Base-by-base conservation (phyloP, 208 protist genomes). In the Trypanosoma brucei region DNA sequence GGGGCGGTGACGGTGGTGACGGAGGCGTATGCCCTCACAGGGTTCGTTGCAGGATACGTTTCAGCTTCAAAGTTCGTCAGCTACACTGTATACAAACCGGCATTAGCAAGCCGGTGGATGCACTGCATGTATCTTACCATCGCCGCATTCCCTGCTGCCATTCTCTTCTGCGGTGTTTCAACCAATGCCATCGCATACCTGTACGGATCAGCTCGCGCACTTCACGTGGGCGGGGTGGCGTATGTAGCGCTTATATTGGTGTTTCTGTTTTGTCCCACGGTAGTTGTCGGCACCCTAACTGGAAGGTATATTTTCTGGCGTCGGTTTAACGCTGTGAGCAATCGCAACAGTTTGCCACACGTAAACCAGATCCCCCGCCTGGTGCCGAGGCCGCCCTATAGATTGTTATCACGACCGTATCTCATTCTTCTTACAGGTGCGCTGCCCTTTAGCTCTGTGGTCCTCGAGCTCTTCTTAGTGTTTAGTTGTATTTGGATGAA, bases 401-500 rank as follows among this genome's bases (percentile, higher is more conserved):
- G 64, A 48, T 31, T 78, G 0, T 55, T 78, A 11, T 65, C 65
- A 9, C 72, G 68, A 13, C 45, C 39, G 22, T 37, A 58, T 11
- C 56, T 90, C 35, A 22, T 97, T n/a, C 8, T 87, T 3, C 53
- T 91, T 4, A 91, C 86, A 49, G 97, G 97, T 6, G 57, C 96
- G 3, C 77, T 98, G 9, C 97, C 97, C 1, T 98, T 98, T 66
- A 90, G 92, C 5, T 87, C 85, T 2, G 96, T 98, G 66, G 98
- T 97, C 50, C 91, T 98, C 48, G 96, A 98, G 63, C 92, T 98
- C 59, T 97, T 93, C 68, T 97, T 98, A 53, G 75, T 98, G 9
- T 96, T 98, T 64, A 92, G 82, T 13, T 96, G 88, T 2, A 85
- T 98, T 35, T 99, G 96, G 97, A 80, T 95, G n/a, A 97, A 98